Evolutionary conservation across 2,329 filamentous ascomycete species (phyloP), one percentile per base, ranked within the genome.

Genomic region (Coniochaeta sp.): DNA sequence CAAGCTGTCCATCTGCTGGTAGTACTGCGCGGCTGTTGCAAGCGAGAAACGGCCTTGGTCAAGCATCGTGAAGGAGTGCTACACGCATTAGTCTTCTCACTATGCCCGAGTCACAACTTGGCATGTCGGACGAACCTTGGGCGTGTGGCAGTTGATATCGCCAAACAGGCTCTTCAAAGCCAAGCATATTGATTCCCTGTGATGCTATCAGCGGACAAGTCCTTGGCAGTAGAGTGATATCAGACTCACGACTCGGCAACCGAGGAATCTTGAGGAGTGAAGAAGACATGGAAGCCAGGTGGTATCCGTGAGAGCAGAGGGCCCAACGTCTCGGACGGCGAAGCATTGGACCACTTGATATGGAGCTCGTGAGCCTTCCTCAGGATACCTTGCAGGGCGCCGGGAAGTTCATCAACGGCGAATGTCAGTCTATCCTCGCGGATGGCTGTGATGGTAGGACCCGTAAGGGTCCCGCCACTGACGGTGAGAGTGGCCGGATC

Each of bases 361-460:
- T 92, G 87, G 38, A 96, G 71, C 65, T 90, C 84, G 60, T 86
- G 80, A 56, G 80, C 82, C 60, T 80, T 74, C 51, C 77, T 74
- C 24, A 96, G 72, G 13, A 86, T 68, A 24, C 76, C 67, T 53
- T 76, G 77, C 14, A 94, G 66, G 66, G 89, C 83, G 14, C 70
- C 62, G 4, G 90, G 87, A 35, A 96, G 77, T 71, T 95, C 89
- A 48, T 84, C 75, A 18, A 91, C 70, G 32, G 79, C 76, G 55
- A 94, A 69, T 1, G 89, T 96, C 58, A 92, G 69, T 54, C 86
- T 82, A 64, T 94, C 88, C 68, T 97, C 89, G 57, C 89, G 85
- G 13, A 83, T 82, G 18, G 86, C 86, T 49, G 80, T 67, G 38
- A 94, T 65, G 28, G 71, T 67, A 0, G 79, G 75, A 2, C 76